Conservation (phyloP, 2,329 filamentous ascomycete species). For the Chrysosphaeria jannelii region DNA sequence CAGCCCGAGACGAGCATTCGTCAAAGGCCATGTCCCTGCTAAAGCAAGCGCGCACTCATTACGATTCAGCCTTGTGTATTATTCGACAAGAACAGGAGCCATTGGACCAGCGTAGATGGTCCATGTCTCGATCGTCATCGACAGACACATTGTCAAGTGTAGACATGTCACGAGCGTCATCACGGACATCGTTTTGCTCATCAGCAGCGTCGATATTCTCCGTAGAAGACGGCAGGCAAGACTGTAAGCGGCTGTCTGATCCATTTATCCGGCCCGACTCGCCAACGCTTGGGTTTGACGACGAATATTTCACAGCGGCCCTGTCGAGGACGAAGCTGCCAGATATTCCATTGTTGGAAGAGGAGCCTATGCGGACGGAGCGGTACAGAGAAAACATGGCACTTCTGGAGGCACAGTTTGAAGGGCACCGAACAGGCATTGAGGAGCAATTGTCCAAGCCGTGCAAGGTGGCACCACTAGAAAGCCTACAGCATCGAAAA, state of each 20-base stretch:
- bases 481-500: conserved; percentile 11
- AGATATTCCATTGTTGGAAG: conserved; percentile 5
- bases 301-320: conserved; percentile 9
- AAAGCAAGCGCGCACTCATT: conserved; percentile 18
- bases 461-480: conserved; percentile 1
- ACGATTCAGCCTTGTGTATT: background rate
- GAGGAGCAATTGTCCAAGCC: conserved; percentile 11
- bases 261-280: conserved; percentile 26
- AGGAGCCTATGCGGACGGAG: conserved; percentile 3
- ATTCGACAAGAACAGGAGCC: background rate
- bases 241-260: conserved; percentile 9
- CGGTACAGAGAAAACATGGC: conserved; percentile 1
- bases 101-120: conserved; percentile 7
- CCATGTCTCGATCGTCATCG: background rate
- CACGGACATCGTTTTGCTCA: conserved; percentile 15
- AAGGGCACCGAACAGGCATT: conserved; percentile 16
- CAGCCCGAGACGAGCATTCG: too few species aligned
- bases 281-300: conserved; percentile 25
- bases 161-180: too few species aligned
- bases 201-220: conserved; percentile 15
- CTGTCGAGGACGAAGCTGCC: conserved; percentile 7
- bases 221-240: conserved; percentile 8
- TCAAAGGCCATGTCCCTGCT: conserved; percentile 27
- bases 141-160: too few species aligned
- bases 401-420: conserved; percentile 12